Conservation (phyloP, 1,139 yeast genomes). For the Blastobotrys raffinosifermentans region DNA sequence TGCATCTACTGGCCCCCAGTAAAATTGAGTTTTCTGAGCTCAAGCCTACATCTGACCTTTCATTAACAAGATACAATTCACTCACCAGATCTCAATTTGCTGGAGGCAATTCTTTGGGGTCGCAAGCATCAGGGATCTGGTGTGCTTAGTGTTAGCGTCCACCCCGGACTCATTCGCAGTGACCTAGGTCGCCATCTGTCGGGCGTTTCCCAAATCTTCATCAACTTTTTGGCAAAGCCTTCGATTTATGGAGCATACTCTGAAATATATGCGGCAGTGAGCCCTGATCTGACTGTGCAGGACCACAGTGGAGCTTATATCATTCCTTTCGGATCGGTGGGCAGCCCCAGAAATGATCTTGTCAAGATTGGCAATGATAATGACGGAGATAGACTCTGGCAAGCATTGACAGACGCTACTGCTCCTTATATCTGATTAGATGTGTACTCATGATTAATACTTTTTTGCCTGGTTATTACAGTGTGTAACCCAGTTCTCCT, state of each 20-base stretch:
- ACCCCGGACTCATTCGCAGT: constrained; percentile 44
- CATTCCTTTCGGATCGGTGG: constrained; percentile 29
- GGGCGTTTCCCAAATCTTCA: constrained; percentile 8
- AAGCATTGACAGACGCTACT: no score
- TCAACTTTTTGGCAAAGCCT: constrained; percentile 6
- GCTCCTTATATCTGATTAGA: no score
- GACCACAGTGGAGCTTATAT: constrained; percentile 33
- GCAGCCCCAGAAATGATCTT: no score
- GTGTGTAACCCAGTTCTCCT: no score
- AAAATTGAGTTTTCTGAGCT: constrained; percentile 8
- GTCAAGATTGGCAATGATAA: constrained; percentile 17
- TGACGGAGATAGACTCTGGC: constrained; percentile 21
- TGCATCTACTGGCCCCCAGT: constrained; percentile 25
- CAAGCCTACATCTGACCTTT: background rate
- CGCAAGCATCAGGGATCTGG: constrained; percentile 32
- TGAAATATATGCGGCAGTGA: constrained; percentile 38
- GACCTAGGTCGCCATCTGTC: constrained; percentile 39
- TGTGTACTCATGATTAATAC: no score
- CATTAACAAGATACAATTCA: constrained; percentile 37
- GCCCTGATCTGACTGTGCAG: constrained; percentile 32
- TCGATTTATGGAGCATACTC: constrained; percentile 38
- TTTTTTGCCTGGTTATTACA: no score
- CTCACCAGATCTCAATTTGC: constrained; percentile 43
- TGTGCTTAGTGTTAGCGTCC: constrained; percentile 38
- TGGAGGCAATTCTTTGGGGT: constrained; percentile 43